Evolutionary conservation across 805 yeast species (phyloP).

Genomic region (Myxozyma geophila): DNA sequence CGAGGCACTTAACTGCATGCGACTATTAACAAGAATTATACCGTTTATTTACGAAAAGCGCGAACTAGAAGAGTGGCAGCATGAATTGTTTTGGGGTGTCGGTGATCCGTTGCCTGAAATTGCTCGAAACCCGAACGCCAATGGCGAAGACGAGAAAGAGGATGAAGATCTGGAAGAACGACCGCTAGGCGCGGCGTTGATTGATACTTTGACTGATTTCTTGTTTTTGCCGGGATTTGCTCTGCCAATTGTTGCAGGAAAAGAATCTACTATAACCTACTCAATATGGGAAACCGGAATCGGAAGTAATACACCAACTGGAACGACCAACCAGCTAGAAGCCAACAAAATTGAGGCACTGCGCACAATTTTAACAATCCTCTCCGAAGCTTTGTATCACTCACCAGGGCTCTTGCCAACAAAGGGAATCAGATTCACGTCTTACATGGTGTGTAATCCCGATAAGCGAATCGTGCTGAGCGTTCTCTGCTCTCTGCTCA

Average conservation of each 20-base stretch:
- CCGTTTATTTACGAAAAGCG: conserved; percentile 70
- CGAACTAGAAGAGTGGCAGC: conserved; percentile 46
- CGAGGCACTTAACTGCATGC: conserved; percentile 62
- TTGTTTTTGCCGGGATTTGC: conserved; percentile 65
- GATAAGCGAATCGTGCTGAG: conserved; percentile 53
- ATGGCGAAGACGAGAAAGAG: background rate
- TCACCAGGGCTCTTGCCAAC: conserved; percentile 47
- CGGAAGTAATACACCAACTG: conserved; percentile 50
- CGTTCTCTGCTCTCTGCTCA: conserved; percentile 70
- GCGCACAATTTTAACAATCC: conserved; percentile 61
- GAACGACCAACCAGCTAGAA: conserved; percentile 53
- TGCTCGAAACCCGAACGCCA: background rate
- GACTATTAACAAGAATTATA: conserved; percentile 65
- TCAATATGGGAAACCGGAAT: conserved; percentile 83
- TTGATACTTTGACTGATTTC: conserved; percentile 51
- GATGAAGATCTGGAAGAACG: conserved; percentile 19
- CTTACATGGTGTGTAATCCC: conserved; percentile 59
- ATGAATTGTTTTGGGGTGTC: conserved; percentile 53
- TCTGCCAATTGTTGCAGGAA: conserved; percentile 41
- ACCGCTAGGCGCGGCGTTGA: conserved; percentile 47
- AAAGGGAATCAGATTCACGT: conserved; percentile 64
- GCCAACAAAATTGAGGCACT: conserved; percentile 70
- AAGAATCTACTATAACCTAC: conserved; percentile 45
- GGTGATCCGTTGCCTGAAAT: conserved; percentile 6
- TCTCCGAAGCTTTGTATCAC: conserved; percentile 65